Evolutionary conservation across 2,329 filamentous ascomycete species (phyloP).

Genomic region (Cladosporium sp.): DNA sequence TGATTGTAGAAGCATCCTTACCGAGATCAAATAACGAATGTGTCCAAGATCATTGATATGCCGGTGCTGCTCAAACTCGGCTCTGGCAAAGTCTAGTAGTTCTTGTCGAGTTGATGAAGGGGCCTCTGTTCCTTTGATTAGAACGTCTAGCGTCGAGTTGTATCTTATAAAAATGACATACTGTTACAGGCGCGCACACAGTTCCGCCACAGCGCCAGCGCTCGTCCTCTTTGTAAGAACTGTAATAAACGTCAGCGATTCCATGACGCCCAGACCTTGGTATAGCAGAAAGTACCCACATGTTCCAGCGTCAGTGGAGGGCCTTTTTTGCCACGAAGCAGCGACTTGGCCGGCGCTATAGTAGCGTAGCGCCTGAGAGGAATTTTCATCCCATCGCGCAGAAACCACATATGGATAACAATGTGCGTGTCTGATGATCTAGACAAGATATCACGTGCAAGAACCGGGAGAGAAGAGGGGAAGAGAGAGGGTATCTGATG

Average conservation of each 20-base stretch:
- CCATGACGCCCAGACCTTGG: not conserved
- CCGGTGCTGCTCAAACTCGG: conserved; percentile 46
- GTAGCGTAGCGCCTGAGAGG: conserved; percentile 25
- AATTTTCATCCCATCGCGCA: conserved; percentile 16
- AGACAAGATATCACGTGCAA: not conserved
- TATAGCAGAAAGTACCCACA: conserved; percentile 20
- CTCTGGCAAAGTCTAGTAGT: conserved; percentile 45
- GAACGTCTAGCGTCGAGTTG: not conserved
- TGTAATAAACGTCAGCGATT: conserved; percentile 21
- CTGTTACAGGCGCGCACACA: conserved; percentile 42
- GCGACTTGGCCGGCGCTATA: conserved; percentile 26
- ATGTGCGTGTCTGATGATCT: not conserved
- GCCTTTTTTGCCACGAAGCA: conserved; percentile 28
- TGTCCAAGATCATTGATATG: conserved; percentile 44
- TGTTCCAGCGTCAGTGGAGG: conserved; percentile 34
- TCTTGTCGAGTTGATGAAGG: conserved; percentile 36
- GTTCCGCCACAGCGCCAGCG: conserved; percentile 44
- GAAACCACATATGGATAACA: conserved; percentile 5
- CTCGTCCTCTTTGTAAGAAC: conserved; percentile 48
- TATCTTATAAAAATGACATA: conserved; percentile 14
- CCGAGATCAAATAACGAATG: conserved; percentile 47
- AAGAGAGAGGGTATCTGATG: not conserved
- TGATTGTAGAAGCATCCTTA: conserved; percentile 20
- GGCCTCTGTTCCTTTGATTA: conserved; percentile 25
- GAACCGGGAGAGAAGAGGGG: not conserved